phyloP scores from a whole-genome alignment of 768 basidiomycete genomes.

The Rossbeevera mucosa region DNA sequence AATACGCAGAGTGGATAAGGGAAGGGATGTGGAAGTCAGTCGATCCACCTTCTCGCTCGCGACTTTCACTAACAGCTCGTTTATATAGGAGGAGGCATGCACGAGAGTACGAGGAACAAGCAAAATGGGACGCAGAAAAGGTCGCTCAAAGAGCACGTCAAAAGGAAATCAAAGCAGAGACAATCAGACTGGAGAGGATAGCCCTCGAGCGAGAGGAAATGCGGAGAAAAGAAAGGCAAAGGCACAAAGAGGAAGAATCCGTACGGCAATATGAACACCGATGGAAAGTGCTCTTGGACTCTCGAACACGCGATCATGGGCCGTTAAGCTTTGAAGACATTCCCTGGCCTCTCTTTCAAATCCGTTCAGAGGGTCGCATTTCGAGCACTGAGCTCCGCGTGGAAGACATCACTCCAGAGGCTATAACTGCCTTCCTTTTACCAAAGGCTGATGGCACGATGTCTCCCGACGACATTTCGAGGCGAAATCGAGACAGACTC shows the following conservation, averaged over 20 bases:
- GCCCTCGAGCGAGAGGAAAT: conserved; percentile 50
- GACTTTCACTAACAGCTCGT: conserved; percentile 1
- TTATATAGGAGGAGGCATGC: conserved; percentile 59
- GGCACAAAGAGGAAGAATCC: conserved; percentile 39
- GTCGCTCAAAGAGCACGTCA: conserved; percentile 52
- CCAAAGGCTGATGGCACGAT: conserved; percentile 17
- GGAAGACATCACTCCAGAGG: conserved; percentile 52
- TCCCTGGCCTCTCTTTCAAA: conserved; percentile 64
- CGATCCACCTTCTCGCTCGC: not conserved
- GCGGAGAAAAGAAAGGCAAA: conserved; percentile 46
- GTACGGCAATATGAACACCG: conserved; percentile 51
- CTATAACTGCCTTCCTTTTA: conserved; percentile 56
- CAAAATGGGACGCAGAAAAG: conserved; percentile 48
- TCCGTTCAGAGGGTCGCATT: conserved; percentile 21
- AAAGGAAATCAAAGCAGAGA: conserved; percentile 52
- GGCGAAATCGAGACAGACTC: conserved; percentile 56
- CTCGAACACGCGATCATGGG: conserved; percentile 19
- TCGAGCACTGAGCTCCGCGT: conserved; percentile 21
- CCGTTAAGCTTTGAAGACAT: conserved; percentile 52
- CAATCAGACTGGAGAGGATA: conserved; percentile 43
- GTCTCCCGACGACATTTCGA: conserved; percentile 26
- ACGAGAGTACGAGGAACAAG: conserved; percentile 59
- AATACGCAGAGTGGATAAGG: conserved; percentile 85
- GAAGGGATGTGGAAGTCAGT: conserved; percentile 79
- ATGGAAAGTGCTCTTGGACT: conserved; percentile 51